These are phyloP conservation scores for Pleomassaria siparia DNA, from an alignment of 2,329 filamentous ascomycete genomes.

Conservation along the genomic window DNA sequence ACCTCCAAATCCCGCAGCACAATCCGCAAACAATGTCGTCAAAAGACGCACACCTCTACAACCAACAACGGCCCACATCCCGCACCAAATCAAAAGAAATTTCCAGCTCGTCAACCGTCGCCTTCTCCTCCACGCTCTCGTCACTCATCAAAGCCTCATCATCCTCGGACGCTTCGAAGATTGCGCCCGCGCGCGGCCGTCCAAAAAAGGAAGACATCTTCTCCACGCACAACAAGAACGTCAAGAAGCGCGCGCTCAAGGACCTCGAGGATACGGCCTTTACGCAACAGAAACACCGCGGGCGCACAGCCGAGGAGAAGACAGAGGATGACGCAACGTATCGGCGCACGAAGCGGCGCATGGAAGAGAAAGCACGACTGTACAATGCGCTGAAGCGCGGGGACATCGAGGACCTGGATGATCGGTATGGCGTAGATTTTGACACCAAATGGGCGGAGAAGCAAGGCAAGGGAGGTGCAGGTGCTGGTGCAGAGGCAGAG, in stretches of 20 bases:
- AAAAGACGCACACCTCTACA: slow-evolving; percentile 72
- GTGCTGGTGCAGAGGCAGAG: slow-evolving; percentile 41
- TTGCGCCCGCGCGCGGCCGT: slow-evolving; percentile 55
- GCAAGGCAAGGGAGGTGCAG: slow-evolving; percentile 48
- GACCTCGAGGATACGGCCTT: slow-evolving; percentile 59
- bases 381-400: slow-evolving; percentile 91
- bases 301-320: slow-evolving; percentile 58
- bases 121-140: slow-evolving; percentile 86
- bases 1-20: slow-evolving; percentile 4
- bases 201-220: slow-evolving; percentile 70
- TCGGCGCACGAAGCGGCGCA: slow-evolving; percentile 71
- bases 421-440: slow-evolving; percentile 79
- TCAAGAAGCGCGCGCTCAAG: slow-evolving; percentile 63
- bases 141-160: slow-evolving; percentile 67
- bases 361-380: slow-evolving; percentile 86
- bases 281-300: slow-evolving; percentile 64
- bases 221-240: slow-evolving; percentile 63
- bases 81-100: slow-evolving; percentile 61
- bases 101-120: slow-evolving; percentile 68
- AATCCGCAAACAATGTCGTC: slow-evolving; percentile 24
- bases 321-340: slow-evolving; percentile 59
- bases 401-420: slow-evolving; percentile 66
- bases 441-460: slow-evolving; percentile 91
- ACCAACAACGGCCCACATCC: slow-evolving; percentile 63
- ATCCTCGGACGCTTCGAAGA: slow-evolving; percentile 44